Evolutionary conservation across 1,284 basidiomycete genomes (phyloP).

Genomic region (Phellinidium pouzarii): DNA sequence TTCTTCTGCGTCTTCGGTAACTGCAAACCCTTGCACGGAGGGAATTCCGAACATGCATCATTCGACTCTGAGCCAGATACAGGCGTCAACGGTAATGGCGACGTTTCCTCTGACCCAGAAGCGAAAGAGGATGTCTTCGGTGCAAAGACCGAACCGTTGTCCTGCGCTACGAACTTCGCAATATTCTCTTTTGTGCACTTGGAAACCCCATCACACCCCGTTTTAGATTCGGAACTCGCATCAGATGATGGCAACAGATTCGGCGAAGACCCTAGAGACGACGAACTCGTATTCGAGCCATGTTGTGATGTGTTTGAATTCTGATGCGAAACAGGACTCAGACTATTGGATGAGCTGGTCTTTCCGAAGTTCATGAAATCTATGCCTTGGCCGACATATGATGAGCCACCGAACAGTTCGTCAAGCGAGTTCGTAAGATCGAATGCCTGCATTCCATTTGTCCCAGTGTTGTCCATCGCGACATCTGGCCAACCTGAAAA

Average conservation of each 20-base stretch:
- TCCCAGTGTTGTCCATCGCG: conserved; percentile 31
- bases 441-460: conserved; percentile 23
- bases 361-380: conserved; percentile 44
- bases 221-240: not conserved
- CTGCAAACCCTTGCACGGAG: conserved; percentile 53
- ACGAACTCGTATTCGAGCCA: conserved; percentile 2
- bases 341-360: conserved; percentile 34
- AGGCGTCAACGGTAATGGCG: conserved; percentile 14
- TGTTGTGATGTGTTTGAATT: not conserved
- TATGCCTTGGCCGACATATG: conserved; percentile 18
- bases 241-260: not conserved
- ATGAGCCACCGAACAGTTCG: conserved; percentile 52
- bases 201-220: not conserved
- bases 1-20: conserved; percentile 64
- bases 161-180: conserved; percentile 7
- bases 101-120: conserved; percentile 1
- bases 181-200: conserved; percentile 14
- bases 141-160: conserved; percentile 16
- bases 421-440: conserved; percentile 31
- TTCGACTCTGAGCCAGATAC: conserved; percentile 24
- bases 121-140: not conserved
- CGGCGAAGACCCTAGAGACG: conserved; percentile 9
- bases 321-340: conserved; percentile 14
- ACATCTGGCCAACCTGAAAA: conserved; percentile 32
- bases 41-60: conserved; percentile 35